These are phyloP conservation scores for Coemansia sp. DNA, from an alignment of 192 early-diverging fungal genomes.

Conservation along the genomic window DNA sequence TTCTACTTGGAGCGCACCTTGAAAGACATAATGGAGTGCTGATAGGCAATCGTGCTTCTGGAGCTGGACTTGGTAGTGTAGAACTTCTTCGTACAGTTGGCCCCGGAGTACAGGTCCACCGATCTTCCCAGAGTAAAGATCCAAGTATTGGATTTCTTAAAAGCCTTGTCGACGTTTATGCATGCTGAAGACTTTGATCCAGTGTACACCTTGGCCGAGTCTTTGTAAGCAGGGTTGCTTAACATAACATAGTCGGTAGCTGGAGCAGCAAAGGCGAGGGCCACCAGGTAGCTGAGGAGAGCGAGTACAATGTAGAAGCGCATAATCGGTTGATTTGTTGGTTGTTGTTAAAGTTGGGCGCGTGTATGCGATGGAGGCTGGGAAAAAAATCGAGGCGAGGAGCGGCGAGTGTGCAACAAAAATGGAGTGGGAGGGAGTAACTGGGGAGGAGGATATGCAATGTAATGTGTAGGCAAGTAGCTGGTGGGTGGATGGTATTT, in stretches of 20 bases:
- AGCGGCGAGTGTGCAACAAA: background rate
- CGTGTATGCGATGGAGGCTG: background rate
- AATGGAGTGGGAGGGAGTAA: background rate
- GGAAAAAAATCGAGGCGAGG: background rate
- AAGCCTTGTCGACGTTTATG: constrained; percentile 2
- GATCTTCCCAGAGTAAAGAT: background rate
- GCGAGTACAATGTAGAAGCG: background rate
- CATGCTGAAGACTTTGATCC: background rate
- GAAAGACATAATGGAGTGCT: constrained; percentile 1
- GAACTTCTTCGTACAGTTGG: background rate
- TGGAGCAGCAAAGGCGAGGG: background rate
- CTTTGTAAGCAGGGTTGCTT: background rate
- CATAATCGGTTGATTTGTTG: background rate
- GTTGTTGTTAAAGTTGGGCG: background rate
- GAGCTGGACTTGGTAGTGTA: background rate
- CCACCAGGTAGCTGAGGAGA: background rate
- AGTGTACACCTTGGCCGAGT: background rate
- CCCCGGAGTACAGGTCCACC: background rate
- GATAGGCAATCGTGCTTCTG: background rate
- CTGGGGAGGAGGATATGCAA: background rate
- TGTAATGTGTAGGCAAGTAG: background rate
- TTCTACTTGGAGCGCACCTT: background rate
- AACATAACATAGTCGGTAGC: background rate
- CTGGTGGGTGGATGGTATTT: background rate
- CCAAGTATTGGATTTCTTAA: background rate